A percentile compares a stretch with the other conserved stretches of the same genome.
Conservation (phyloP, 164 flowering plant genomes). For the Sedum album region DNA sequence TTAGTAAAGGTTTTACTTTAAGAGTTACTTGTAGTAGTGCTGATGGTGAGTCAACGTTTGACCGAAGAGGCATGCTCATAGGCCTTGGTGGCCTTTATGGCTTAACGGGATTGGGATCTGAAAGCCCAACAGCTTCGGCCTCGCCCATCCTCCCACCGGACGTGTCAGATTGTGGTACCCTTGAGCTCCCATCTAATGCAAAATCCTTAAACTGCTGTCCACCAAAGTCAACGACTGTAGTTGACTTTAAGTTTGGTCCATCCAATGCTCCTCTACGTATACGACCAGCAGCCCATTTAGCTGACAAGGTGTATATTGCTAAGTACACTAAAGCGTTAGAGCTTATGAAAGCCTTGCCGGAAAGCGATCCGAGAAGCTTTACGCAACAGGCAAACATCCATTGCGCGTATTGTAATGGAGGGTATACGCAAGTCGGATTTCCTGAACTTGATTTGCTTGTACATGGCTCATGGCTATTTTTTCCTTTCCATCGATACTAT, state of each 20-base stretch:
- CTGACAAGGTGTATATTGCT: conserved; percentile 28
- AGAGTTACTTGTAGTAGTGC: conserved; percentile 12
- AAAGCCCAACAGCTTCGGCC: conserved; percentile 19
- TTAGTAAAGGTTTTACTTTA: background rate
- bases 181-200: conserved; percentile 21
- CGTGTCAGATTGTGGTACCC: conserved; percentile 19
- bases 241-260: conserved; percentile 38
- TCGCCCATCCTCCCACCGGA: conserved; percentile 27
- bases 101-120: conserved; percentile 5
- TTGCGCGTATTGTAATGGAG: conserved; percentile 58
- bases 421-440: conserved; percentile 37
- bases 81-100: conserved; percentile 46
- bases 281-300: conserved; percentile 51
- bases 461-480: conserved; percentile 59
- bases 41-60: conserved; percentile 10
- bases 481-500: conserved; percentile 50
- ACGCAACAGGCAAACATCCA: conserved; percentile 56
- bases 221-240: conserved; percentile 28
- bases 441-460: conserved; percentile 41
- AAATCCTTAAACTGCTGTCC: conserved; percentile 45
- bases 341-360: conserved; percentile 42
- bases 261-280: conserved; percentile 21
- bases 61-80: conserved; percentile 36
- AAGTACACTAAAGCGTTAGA: conserved; percentile 39
- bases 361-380: conserved; percentile 49